Percentiles rank a stretch among this genome's conserved stretches.
Conservation (phyloP, 1,284 basidiomycete genomes). For the Abortiporus biennis region DNA sequence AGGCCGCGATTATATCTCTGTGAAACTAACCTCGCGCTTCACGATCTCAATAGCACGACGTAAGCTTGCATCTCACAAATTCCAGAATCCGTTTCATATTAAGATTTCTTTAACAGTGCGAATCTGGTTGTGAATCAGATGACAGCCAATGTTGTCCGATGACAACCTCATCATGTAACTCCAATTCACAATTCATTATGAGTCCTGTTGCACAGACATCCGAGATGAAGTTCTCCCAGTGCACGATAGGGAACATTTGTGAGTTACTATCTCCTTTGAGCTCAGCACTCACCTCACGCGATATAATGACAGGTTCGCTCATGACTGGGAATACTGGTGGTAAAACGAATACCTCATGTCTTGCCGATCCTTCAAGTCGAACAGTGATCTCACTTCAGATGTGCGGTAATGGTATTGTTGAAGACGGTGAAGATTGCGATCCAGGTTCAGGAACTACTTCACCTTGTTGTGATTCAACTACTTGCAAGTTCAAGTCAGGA, state of each 20-base stretch:
- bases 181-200: conserved; percentile 73
- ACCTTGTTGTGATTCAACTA: conserved; percentile 71
- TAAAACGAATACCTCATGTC: conserved; percentile 52
- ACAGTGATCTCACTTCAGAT: conserved; percentile 57
- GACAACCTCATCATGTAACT: conserved; percentile 54
- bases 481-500: conserved; percentile 71
- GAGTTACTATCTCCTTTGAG: conserved; percentile 20
- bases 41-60: conserved; percentile 55
- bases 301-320: conserved; percentile 42
- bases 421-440: conserved; percentile 82
- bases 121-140: conserved; percentile 52
- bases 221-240: conserved; percentile 72
- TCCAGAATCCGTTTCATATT: not conserved
- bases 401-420: conserved; percentile 80
- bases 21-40: no score
- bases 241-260: conserved; percentile 87
- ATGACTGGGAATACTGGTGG: conserved; percentile 39
- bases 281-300: not conserved
- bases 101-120: conserved; percentile 40
- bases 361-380: conserved; percentile 47
- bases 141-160: conserved; percentile 69
- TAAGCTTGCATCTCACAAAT: conserved; percentile 24
- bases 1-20: no score
- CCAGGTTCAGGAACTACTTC: conserved; percentile 63
- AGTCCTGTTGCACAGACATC: conserved; percentile 64